These are phyloP conservation scores for Lophiotrema nucula DNA, from an alignment of 495 filamentous ascomycete species.

Conservation along the genomic window DNA sequence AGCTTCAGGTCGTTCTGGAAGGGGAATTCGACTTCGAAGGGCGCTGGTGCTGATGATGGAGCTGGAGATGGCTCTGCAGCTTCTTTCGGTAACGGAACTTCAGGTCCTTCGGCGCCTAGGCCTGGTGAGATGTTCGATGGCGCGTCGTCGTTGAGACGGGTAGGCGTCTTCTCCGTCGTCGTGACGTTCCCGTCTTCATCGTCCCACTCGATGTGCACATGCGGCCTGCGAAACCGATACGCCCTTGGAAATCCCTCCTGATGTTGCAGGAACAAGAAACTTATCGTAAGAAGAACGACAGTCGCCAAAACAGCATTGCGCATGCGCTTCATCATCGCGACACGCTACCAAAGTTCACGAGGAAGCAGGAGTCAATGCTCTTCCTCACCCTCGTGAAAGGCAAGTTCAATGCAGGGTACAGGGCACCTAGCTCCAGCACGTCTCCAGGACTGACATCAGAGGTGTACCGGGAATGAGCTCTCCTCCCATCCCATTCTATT, in stretches of 20 bases:
- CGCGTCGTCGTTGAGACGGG: too few relatives aligned
- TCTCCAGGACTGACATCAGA: too few relatives aligned
- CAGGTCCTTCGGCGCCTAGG: neutral
- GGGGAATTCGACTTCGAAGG: slow-evolving; percentile 7
- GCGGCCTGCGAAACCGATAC: neutral
- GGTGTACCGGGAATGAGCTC: too few relatives aligned
- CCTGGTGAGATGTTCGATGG: neutral
- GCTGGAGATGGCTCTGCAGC: neutral
- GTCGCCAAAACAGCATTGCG: neutral
- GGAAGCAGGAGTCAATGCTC: too few relatives aligned
- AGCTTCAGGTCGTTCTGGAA: slow-evolving; percentile 12
- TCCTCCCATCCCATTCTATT: too few relatives aligned
- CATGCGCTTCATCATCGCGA: neutral
- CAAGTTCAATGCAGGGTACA: too few relatives aligned
- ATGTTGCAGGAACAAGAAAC: slow-evolving; percentile 4
- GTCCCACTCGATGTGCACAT: too few relatives aligned
- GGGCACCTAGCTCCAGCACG: too few relatives aligned
- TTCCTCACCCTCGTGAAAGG: too few relatives aligned
- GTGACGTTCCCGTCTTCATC: too few relatives aligned
- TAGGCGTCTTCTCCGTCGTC: too few relatives aligned
- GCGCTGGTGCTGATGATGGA: neutral
- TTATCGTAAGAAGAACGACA: neutral
- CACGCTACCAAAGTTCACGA: too few relatives aligned
- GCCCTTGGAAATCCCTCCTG: slow-evolving; percentile 1
- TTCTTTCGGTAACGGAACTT: neutral